Conservation (phyloP, 2,329 filamentous ascomycete genomes). For the Grosmannia penicillata region DNA sequence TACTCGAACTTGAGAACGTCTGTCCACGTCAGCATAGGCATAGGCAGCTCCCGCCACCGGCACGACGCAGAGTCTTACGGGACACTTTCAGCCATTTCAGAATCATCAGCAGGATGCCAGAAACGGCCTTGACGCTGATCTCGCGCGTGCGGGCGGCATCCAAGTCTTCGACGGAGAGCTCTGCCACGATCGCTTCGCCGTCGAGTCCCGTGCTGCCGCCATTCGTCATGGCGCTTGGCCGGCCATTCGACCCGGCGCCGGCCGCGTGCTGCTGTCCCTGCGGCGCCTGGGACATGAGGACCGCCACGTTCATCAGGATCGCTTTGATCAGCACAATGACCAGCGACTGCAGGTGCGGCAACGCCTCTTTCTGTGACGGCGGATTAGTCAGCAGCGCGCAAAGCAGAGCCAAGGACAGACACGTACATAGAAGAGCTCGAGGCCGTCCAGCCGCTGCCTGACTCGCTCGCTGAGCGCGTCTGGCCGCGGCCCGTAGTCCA, state of each 20-base stretch:
- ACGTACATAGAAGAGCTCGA: constrained; percentile 79
- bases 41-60: too few relatives aligned
- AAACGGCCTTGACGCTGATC: constrained; percentile 80
- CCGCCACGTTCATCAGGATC: constrained; percentile 73
- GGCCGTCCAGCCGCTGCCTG: constrained; percentile 50
- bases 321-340: constrained; percentile 87
- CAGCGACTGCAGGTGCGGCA: constrained; percentile 81
- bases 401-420: constrained; percentile 48
- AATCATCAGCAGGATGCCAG: constrained; percentile 73
- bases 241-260: constrained; percentile 21
- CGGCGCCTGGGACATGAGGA: constrained; percentile 51
- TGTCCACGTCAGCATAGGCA: constrained; percentile 21
- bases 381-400: constrained; percentile 8
- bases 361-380: constrained; percentile 43
- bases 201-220: too few relatives aligned
- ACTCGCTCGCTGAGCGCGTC: constrained; percentile 35
- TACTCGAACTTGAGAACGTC: constrained; percentile 95
- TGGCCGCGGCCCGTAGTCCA: constrained; percentile 36
- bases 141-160: constrained; percentile 72
- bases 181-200: constrained; percentile 17
- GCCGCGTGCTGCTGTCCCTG: constrained; percentile 28
- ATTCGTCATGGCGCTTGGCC: constrained; percentile 7
- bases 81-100: constrained; percentile 95
- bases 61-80: too few relatives aligned
- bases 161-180: constrained; percentile 55